phyloP scores from a whole-genome alignment of 352 stramenopile genomes.

The Phytophthora quininea region DNA sequence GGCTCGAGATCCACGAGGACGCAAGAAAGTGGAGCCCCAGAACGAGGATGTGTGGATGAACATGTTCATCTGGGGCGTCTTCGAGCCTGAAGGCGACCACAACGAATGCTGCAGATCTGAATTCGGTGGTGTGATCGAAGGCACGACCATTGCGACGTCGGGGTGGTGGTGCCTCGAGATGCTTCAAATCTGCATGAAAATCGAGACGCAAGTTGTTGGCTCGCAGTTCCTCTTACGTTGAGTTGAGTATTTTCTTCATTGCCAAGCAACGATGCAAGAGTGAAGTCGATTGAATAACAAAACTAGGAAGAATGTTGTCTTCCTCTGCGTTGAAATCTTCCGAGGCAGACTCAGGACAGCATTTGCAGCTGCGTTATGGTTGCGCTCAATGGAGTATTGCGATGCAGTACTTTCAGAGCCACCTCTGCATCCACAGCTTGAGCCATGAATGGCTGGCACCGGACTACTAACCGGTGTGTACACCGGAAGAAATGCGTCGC shows the following conservation, averaged over 20 bases:
- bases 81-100: conserved; percentile 44
- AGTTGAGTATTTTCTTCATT: no score
- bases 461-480: conserved; percentile 34
- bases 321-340: background rate
- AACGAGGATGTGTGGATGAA: conserved; percentile 71
- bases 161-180: conserved; percentile 80
- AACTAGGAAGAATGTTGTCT: background rate
- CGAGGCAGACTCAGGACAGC: conserved; percentile 6
- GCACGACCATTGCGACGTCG: conserved; percentile 56
- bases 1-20: conserved; percentile 60
- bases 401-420: conserved; percentile 32
- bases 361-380: conserved; percentile 19
- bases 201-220: conserved; percentile 57
- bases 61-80: conserved; percentile 75
- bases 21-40: conserved; percentile 52
- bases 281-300: background rate
- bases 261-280: no score
- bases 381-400: conserved; percentile 17
- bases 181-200: conserved; percentile 66
- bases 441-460: conserved; percentile 37
- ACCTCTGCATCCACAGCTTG: conserved; percentile 27
- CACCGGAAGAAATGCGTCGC: conserved; percentile 34
- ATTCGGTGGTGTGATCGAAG: conserved; percentile 67
- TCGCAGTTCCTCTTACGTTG: conserved; percentile 36
- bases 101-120: conserved; percentile 56